These are phyloP conservation scores for Termitomyces sp. DNA, from an alignment of 768 basidiomycete genomes.

Conservation along the genomic window DNA sequence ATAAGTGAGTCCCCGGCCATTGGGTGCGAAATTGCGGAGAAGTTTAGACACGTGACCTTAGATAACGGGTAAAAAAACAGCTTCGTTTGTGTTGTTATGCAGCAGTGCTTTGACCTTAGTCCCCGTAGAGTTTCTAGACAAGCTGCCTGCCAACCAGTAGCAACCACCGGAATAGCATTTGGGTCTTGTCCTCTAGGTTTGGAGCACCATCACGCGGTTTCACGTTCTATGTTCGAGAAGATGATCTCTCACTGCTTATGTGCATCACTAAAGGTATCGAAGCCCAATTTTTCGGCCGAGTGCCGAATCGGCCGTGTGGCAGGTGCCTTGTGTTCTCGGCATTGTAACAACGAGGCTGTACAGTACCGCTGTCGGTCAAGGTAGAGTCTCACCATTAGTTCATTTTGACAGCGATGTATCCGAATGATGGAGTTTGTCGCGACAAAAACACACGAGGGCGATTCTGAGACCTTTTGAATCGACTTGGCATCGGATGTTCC, in stretches of 20 bases:
- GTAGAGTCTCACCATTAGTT: neutral
- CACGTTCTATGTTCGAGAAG: neutral
- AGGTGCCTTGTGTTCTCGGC: slow-evolving; percentile 1
- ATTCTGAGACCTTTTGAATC: neutral
- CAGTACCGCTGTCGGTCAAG: neutral
- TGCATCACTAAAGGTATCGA: neutral
- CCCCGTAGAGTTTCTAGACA: neutral
- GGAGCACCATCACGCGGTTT: neutral
- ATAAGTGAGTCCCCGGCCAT: slow-evolving; percentile 11
- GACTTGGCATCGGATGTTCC: neutral
- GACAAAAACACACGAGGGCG: neutral
- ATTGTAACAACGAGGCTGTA: neutral
- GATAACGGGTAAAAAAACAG: slow-evolving; percentile 5
- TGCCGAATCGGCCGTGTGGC: slow-evolving; percentile 3
- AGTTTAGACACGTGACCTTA: slow-evolving; percentile 5
- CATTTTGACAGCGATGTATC: neutral
- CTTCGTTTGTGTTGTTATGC: neutral
- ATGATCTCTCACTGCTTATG: too few species aligned
- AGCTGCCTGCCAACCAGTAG: neutral
- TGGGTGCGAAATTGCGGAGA: neutral
- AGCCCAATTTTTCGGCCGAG: slow-evolving; percentile 8
- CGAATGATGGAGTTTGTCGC: neutral
- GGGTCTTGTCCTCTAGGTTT: neutral
- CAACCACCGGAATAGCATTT: neutral
- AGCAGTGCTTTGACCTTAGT: neutral